phyloP scores from a whole-genome alignment of 1,284 basidiomycete species.

The Tilletia indica region DNA sequence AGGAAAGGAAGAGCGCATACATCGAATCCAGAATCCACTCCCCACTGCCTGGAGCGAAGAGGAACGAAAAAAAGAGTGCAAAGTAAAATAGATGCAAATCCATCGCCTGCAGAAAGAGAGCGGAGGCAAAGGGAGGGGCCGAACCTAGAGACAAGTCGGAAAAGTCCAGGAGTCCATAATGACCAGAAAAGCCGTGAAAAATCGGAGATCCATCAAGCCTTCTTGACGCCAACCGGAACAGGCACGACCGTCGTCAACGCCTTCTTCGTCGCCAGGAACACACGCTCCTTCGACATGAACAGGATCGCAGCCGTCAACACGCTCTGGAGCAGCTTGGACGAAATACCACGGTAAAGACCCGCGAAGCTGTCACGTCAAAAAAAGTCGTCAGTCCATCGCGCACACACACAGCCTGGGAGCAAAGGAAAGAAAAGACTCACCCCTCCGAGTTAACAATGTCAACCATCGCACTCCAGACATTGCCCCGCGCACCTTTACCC shows the following conservation, averaged over 20 bases:
- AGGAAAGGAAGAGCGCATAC: too few species aligned
- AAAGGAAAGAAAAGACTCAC: not conserved
- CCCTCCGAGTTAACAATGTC: constrained; percentile 52
- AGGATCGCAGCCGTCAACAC: constrained; percentile 54
- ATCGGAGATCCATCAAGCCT: not conserved
- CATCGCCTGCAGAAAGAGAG: too few species aligned
- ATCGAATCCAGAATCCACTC: too few species aligned
- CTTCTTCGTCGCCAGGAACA: constrained; percentile 31
- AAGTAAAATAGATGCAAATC: too few species aligned
- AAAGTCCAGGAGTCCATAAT: too few species aligned
- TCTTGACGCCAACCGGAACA: not conserved
- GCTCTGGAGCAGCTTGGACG: constrained; percentile 51
- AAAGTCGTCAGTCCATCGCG: not conserved
- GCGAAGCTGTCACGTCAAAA: constrained; percentile 24
- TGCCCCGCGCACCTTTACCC: constrained; percentile 37
- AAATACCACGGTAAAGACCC: constrained; percentile 53
- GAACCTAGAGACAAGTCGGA: too few species aligned
- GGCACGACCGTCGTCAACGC: constrained; percentile 17
- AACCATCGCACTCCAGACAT: constrained; percentile 54
- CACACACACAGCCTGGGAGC: not conserved
- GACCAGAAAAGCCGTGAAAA: too few species aligned
- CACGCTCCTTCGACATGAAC: constrained; percentile 53
- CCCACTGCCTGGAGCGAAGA: too few species aligned
- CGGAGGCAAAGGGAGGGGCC: too few species aligned
- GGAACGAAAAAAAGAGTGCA: too few species aligned